Evolutionary conservation across 2,329 filamentous ascomycete species (phyloP).

Genomic region (Colletotrichum sp.): DNA sequence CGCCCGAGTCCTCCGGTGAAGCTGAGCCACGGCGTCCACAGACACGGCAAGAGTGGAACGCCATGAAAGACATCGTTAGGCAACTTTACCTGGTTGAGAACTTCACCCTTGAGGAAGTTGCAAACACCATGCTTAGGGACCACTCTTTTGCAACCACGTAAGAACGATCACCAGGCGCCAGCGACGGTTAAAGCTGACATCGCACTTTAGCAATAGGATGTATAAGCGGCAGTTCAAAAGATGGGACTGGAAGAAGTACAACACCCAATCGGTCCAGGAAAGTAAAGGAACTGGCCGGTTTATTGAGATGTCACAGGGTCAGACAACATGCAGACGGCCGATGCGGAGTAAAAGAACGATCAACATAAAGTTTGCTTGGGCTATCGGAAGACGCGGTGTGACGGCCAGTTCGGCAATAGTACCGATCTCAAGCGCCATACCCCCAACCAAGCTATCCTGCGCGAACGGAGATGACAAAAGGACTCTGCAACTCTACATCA

Average conservation of each 20-base stretch:
- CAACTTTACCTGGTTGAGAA: background rate
- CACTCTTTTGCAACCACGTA: background rate
- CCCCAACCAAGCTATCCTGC: accelerated
- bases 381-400: background rate
- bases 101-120: background rate
- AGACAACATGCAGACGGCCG: background rate
- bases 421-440: accelerated
- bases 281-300: accelerated
- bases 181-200: too few relatives aligned
- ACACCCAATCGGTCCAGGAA: background rate
- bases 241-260: background rate
- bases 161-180: too few relatives aligned
- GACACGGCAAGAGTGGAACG: background rate
- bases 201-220: background rate
- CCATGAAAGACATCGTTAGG: accelerated
- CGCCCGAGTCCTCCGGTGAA: accelerated
- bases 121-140: accelerated
- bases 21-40: background rate
- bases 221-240: background rate
- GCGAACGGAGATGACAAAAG: background rate
- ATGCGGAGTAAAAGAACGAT: background rate
- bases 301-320: background rate
- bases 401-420: background rate
- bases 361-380: background rate
- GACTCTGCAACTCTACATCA: accelerated